A percentile compares a stretch with the other conserved stretches of the same genome.
Conservation (phyloP, 371 early-diverging fungal species). For the Rhizopus sp. region DNA sequence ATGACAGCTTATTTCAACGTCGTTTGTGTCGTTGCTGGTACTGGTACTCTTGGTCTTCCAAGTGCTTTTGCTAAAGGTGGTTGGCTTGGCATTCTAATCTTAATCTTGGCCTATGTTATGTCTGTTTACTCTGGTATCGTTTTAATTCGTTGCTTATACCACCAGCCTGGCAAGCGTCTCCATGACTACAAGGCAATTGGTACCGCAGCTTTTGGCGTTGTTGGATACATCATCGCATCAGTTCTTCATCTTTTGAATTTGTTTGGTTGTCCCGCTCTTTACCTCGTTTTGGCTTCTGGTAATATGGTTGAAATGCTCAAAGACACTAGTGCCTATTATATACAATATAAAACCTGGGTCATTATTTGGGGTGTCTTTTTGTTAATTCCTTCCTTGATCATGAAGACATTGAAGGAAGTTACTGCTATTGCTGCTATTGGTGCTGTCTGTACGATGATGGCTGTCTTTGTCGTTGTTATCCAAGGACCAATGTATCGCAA, state of each 20-base stretch:
- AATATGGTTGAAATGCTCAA: slow-evolving; percentile 58
- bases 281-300: slow-evolving; percentile 71
- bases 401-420: slow-evolving; percentile 80
- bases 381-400: slow-evolving; percentile 68
- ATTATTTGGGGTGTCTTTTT: slow-evolving; percentile 65
- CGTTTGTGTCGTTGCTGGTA: slow-evolving; percentile 80
- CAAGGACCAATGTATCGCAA: slow-evolving; percentile 37
- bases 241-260: slow-evolving; percentile 65
- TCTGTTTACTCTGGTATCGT: slow-evolving; percentile 37
- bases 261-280: slow-evolving; percentile 72
- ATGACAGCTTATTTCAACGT: slow-evolving; percentile 62
- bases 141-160: slow-evolving; percentile 35
- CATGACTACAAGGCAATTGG: slow-evolving; percentile 61
- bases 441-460: slow-evolving; percentile 54
- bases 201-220: slow-evolving; percentile 65
- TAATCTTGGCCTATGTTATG: slow-evolving; percentile 31
- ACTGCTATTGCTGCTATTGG: slow-evolving; percentile 55
- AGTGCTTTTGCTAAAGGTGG: slow-evolving; percentile 70
- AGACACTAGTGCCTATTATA: slow-evolving; percentile 23
- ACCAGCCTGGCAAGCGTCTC: slow-evolving; percentile 49
- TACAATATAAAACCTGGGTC: slow-evolving; percentile 55
- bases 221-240: slow-evolving; percentile 59
- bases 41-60: slow-evolving; percentile 80
- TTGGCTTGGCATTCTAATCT: slow-evolving; percentile 65
- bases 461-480: slow-evolving; percentile 49